phyloP scores from a whole-genome alignment of 2,329 filamentous ascomycete genomes.

The Alternaria sp. region DNA sequence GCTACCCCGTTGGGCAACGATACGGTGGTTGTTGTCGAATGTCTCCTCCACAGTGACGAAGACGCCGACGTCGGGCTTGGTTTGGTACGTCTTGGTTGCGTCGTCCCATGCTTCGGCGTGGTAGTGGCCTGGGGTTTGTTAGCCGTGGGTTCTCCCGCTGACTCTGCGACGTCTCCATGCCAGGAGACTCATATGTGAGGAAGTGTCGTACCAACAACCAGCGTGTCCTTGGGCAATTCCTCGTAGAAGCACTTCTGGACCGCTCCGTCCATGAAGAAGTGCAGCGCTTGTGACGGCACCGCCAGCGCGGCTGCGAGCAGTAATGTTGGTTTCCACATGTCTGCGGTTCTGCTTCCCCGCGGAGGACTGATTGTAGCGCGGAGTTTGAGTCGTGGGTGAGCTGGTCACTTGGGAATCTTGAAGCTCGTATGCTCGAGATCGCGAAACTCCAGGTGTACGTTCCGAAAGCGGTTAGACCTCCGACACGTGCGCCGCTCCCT shows the following conservation, averaged over 20 bases:
- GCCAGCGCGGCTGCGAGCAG: constrained; percentile 68
- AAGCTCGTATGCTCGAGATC: constrained; percentile 28
- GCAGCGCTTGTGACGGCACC: constrained; percentile 77
- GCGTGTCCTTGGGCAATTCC: constrained; percentile 94
- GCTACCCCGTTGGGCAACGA: constrained; percentile 83
- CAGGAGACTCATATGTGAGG: not conserved
- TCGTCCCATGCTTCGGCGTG: constrained; percentile 84
- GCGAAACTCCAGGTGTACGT: constrained; percentile 34
- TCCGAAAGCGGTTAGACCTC: constrained; percentile 25
- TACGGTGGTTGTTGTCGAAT: constrained; percentile 97
- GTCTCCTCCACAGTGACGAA: constrained; percentile 95
- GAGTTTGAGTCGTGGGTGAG: constrained; percentile 24
- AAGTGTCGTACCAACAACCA: constrained; percentile 76
- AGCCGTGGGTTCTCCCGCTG: constrained; percentile 1
- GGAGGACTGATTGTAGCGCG: constrained; percentile 21
- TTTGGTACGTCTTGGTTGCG: constrained; percentile 68
- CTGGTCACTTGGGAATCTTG: constrained; percentile 29
- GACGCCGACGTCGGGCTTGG: constrained; percentile 78
- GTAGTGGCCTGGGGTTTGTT: constrained; percentile 70
- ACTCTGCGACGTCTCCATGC: too few species aligned
- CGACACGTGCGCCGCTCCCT: constrained; percentile 24
- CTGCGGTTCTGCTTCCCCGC: constrained; percentile 28
- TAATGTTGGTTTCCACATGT: constrained; percentile 57
- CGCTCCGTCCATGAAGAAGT: constrained; percentile 92
- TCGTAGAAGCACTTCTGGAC: constrained; percentile 96